A percentile compares a stretch with the other conserved stretches of the same genome.
These are phyloP conservation scores for Sanghuangporus weigelae DNA, from an alignment of 1,284 basidiomycete species.

Conservation along the genomic window DNA sequence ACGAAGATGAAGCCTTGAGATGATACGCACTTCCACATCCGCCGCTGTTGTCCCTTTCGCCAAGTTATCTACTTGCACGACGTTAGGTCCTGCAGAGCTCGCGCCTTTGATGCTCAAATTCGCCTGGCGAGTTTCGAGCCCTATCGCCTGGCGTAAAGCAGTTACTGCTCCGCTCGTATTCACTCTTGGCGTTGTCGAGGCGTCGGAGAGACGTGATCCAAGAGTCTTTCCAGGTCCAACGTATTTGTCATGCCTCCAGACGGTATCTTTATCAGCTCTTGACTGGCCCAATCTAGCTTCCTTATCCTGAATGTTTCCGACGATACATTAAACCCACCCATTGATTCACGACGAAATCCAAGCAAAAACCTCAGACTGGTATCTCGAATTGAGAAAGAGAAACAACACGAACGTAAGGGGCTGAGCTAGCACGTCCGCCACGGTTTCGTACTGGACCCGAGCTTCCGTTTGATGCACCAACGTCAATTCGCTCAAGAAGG, in stretches of 20 bases:
- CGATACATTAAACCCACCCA: too few species aligned
- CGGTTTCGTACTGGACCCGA: conserved; percentile 56
- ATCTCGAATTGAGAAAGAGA: conserved; percentile 13
- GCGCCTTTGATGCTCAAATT: conserved; percentile 71
- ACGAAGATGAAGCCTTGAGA: neutral
- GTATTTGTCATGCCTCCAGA: conserved; percentile 72
- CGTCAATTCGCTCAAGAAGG: conserved; percentile 61
- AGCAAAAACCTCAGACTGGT: neutral
- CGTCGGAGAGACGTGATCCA: conserved; percentile 49
- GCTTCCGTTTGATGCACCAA: conserved; percentile 33
- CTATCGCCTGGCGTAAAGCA: conserved; percentile 33
- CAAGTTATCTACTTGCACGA: conserved; percentile 72
- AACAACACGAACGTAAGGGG: conserved; percentile 63
- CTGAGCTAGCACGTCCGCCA: conserved; percentile 38
- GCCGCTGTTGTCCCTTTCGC: conserved; percentile 76
- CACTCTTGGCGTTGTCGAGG: conserved; percentile 38
- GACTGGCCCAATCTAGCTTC: conserved; percentile 44
- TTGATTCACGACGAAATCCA: too few species aligned
- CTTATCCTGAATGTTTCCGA: conserved; percentile 15
- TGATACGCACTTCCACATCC: conserved; percentile 62
- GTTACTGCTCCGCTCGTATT: conserved; percentile 44
- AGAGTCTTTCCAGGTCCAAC: conserved; percentile 57
- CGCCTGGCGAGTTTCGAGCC: conserved; percentile 13
- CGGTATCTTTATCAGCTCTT: conserved; percentile 59
- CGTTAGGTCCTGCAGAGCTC: conserved; percentile 49